A percentile compares a stretch with the other conserved stretches of the same genome.
These are phyloP conservation scores for Tylopilus sp. DNA, from an alignment of 1,284 basidiomycete genomes.

Conservation along the genomic window DNA sequence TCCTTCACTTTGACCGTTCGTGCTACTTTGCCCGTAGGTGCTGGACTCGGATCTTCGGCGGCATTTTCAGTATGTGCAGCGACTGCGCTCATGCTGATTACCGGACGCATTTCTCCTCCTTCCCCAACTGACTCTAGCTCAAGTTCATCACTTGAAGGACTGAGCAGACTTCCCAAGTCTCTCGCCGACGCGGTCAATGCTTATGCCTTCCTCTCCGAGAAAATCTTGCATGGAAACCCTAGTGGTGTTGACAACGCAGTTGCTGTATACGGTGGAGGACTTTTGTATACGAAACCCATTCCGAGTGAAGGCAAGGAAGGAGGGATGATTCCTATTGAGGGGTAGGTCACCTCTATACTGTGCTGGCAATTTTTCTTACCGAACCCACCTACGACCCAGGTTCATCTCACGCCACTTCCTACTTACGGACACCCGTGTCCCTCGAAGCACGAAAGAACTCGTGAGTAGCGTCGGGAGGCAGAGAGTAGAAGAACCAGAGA, in stretches of 20 bases:
- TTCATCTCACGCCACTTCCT: conserved; percentile 76
- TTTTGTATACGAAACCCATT: conserved; percentile 78
- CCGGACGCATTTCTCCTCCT: conserved; percentile 50
- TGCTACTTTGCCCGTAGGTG: conserved; percentile 96
- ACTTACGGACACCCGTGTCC: conserved; percentile 88
- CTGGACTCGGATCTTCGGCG: conserved; percentile 95
- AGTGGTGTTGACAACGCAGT: conserved; percentile 98
- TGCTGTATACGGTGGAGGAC: conserved; percentile 87
- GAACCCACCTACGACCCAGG: conserved; percentile 32
- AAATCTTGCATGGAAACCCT: conserved; percentile 95
- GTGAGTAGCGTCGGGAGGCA: conserved; percentile 83
- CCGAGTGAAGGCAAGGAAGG: conserved; percentile 65
- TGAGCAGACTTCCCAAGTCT: conserved; percentile 35
- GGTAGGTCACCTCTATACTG: conserved; percentile 46
- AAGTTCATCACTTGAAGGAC: conserved; percentile 19
- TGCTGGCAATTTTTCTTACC: conserved; percentile 9
- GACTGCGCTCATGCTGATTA: conserved; percentile 73
- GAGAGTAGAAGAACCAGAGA: conserved; percentile 73
- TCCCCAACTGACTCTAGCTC: conserved; percentile 24
- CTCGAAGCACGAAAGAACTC: conserved; percentile 90
- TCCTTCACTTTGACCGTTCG: conserved; percentile 79
- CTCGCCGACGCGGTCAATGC: conserved; percentile 78
- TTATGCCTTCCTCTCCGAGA: conserved; percentile 95
- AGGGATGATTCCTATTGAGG: conserved; percentile 81
- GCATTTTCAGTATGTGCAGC: conserved; percentile 89